These are phyloP conservation scores for Kodamaea plutei DNA, from an alignment of 1,139 yeast species.

Conservation along the genomic window DNA sequence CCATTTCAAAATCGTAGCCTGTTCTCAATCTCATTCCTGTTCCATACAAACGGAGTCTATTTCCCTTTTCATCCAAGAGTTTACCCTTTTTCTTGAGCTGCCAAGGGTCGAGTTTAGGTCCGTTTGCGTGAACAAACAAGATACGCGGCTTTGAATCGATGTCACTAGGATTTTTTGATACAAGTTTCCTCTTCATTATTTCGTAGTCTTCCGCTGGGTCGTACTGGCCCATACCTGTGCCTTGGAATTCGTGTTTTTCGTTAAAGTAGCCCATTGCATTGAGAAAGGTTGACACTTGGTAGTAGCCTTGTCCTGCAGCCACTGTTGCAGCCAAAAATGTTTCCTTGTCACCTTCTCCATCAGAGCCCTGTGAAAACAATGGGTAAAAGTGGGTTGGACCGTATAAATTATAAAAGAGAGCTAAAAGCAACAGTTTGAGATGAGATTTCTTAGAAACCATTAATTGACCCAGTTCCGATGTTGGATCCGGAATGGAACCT, in stretches of 20 bases:
- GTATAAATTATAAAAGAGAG: slow-evolving; percentile 72
- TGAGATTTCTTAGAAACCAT: slow-evolving; percentile 66
- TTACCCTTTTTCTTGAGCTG: slow-evolving; percentile 38
- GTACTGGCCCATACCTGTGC: slow-evolving; percentile 72
- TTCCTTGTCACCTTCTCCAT: slow-evolving; percentile 91
- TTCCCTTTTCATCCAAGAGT: slow-evolving; percentile 40
- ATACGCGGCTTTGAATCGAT: slow-evolving; percentile 32
- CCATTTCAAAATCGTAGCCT: slow-evolving; percentile 57
- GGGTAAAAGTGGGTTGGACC: slow-evolving; percentile 82
- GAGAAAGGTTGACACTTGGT: slow-evolving; percentile 62
- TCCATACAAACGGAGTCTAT: slow-evolving; percentile 50
- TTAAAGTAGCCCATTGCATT: slow-evolving; percentile 53
- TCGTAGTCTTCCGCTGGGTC: slow-evolving; percentile 60
- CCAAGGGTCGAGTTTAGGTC: slow-evolving; percentile 63
- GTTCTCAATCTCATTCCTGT: slow-evolving; percentile 47
- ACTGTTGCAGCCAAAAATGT: slow-evolving; percentile 79
- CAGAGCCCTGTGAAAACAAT: slow-evolving; percentile 77
- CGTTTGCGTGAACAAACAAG: slow-evolving; percentile 62
- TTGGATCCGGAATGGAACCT: slow-evolving; percentile 76
- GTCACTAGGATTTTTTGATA: slow-evolving; percentile 11
- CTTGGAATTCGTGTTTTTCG: slow-evolving; percentile 40
- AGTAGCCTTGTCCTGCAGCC: slow-evolving; percentile 54
- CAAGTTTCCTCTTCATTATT: slow-evolving; percentile 8
- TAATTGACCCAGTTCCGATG: slow-evolving; percentile 81
- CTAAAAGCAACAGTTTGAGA: slow-evolving; percentile 57